Base-by-base conservation (phyloP, 2,329 filamentous ascomycete genomes). In the Grosmannia clavigera region DNA sequence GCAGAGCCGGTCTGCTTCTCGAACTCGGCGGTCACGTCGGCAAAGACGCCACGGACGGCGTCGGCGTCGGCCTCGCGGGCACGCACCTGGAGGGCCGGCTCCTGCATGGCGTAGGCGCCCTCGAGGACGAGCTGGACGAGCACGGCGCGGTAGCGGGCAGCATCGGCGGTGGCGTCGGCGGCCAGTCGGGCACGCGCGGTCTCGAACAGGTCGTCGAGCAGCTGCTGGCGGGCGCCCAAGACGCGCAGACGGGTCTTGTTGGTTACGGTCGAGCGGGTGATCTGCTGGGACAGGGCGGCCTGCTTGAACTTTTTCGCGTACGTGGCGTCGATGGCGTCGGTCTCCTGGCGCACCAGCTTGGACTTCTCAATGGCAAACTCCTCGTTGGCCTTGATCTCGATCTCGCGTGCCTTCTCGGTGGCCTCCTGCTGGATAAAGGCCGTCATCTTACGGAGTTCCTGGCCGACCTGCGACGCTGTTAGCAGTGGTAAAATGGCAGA, bases 291-390 rank as follows among this genome's bases (percentile, higher is more conserved):
- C 90, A 97, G 95, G 79, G 88, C 84, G 69, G 94, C 92, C 77
- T 95, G 89, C 81, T 96, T 99, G 84, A 95, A 95, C 80, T 97
- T 97, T 85, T 96, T 97, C 78, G 92, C 89, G 82, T 96, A 99
- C 68, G 87, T 79, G 66, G 81, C 80, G 78, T 99, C 94, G 79
- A 99, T 97, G 74, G 90, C 78, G 70, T 90, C 84, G 59, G 89
- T 96, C 78, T 97, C 94, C 76, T 95, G 86, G 73, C 90, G 92
- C 68, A 97, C 94, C 57, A 99, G 89, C 81, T 96, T 96, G 69
- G 92, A 94, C 79, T 99, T 99, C 74, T 99, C 94, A 73, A 96
- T 97, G 72, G 90, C 89, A 76, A 97, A 97, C 76, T 99, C 94
- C 76, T 97, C 91, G 79, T 97, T 92, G 74, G 94, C 94, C 78